These are phyloP conservation scores for Fusarium floridanum DNA, from an alignment of 2,329 filamentous ascomycete genomes.

Conservation along the genomic window DNA sequence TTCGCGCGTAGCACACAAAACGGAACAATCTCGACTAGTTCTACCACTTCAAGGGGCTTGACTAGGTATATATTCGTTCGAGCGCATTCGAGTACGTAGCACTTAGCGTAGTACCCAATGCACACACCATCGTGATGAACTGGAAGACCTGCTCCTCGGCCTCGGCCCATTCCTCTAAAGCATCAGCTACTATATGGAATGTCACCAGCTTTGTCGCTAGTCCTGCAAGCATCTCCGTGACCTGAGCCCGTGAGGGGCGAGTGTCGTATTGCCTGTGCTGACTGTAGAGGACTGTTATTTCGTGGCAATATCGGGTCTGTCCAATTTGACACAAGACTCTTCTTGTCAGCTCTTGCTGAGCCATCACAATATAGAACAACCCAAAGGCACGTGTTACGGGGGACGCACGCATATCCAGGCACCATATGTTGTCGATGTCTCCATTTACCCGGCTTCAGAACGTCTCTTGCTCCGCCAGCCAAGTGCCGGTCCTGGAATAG, in stretches of 20 bases:
- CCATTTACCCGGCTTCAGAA: not conserved
- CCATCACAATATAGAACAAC: not conserved
- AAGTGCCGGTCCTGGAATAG: not conserved
- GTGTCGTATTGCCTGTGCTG: not conserved
- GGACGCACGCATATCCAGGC: not conserved
- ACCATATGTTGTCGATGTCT: not conserved
- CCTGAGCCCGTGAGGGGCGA: not conserved
- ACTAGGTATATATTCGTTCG: not conserved
- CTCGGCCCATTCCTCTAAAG: not conserved
- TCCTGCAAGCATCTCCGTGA: not conserved
- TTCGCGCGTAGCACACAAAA: slow-evolving; percentile 12
- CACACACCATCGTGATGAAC: not conserved
- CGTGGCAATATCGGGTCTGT: not conserved
- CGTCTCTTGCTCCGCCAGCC: not conserved
- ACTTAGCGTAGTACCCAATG: not conserved
- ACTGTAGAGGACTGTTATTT: not conserved
- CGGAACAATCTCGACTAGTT: slow-evolving; percentile 7
- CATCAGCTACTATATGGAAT: not conserved
- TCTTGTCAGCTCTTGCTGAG: not conserved
- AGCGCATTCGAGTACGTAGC: not conserved
- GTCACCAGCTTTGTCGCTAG: not conserved
- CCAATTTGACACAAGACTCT: not conserved
- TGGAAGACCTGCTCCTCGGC: not conserved
- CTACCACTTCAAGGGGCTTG: not conserved
- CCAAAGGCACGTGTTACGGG: no score